Percentiles rank a stretch among this genome's conserved stretches.
Conservation (phyloP, 768 basidiomycete genomes). For the Auriscalpium orientale region DNA sequence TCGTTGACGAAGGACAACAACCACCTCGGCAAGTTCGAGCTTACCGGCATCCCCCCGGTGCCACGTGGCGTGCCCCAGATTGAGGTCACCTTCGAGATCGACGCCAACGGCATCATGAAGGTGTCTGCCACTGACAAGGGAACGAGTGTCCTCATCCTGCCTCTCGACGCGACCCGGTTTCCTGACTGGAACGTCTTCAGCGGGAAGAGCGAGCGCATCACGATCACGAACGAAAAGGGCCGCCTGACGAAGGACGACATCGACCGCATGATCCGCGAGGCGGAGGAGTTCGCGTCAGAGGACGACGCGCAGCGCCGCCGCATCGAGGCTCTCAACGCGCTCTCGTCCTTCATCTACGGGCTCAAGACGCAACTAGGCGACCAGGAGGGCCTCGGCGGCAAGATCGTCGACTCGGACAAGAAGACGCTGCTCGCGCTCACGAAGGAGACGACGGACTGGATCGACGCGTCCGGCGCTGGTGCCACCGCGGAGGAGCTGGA, state of each 20-base stretch:
- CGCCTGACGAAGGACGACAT: slow-evolving; percentile 62
- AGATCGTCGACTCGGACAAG: slow-evolving; percentile 75
- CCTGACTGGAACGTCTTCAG: slow-evolving; percentile 25
- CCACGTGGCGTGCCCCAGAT: slow-evolving; percentile 97
- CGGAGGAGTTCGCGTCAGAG: slow-evolving; percentile 82
- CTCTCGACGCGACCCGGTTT: background rate
- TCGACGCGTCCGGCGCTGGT: slow-evolving; percentile 71
- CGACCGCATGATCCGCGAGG: slow-evolving; percentile 92
- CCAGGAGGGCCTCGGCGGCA: slow-evolving; percentile 85
- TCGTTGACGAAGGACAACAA: slow-evolving; percentile 98
- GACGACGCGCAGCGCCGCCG: slow-evolving; percentile 74
- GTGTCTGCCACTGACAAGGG: slow-evolving; percentile 91
- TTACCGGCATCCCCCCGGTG: slow-evolving; percentile 86
- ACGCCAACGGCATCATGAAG: slow-evolving; percentile 94
- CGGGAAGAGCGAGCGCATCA: slow-evolving; percentile 83
- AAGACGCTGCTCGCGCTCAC: slow-evolving; percentile 71
- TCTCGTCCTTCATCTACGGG: slow-evolving; percentile 78
- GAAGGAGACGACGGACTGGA: slow-evolving; percentile 90
- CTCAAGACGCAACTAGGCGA: slow-evolving; percentile 85
- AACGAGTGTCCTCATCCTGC: slow-evolving; percentile 44
- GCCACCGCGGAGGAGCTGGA: slow-evolving; percentile 86
- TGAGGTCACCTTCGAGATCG: slow-evolving; percentile 94
- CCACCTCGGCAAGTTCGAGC: slow-evolving; percentile 94
- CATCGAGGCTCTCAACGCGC: slow-evolving; percentile 76
- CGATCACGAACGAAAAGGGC: slow-evolving; percentile 94